Base-by-base conservation (phyloP, 495 filamentous ascomycete species). In the Neurospora intermedia region DNA sequence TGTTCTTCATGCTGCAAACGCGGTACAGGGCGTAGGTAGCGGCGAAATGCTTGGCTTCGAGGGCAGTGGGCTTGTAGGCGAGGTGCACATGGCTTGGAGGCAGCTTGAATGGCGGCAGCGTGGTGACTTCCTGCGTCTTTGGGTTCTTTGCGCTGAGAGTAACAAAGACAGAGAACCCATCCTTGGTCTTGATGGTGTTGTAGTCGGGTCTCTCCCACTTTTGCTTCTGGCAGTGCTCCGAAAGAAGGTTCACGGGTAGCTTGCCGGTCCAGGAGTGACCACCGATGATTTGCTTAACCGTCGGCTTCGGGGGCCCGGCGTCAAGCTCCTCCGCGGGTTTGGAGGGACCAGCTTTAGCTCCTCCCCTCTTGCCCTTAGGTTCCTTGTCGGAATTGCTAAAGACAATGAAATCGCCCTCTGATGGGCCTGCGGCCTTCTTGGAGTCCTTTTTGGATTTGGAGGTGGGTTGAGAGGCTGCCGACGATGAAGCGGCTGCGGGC, bases 261-360 rank as follows among this genome's bases (percentile, higher is more conserved):
- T 99, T 99, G 43, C 96, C 96, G 0, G 96, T 99, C 96, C 96
- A 99, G 79, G 94, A 97, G 76, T 93, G 89, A 69, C 96, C 96
- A 69, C 93, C 96, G 80, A 99, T 97, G 72, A 99, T 83, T 75
- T 93, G 90, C 82, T 94, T 92, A 71, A 93, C 90, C 41, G 92
- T 90, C 45, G 93, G 92, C 76, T 91, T 92, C 74, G 94, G 94
- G 27, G 89, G 89, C 0, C 81, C 83, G 4, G 74, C 71, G 62
- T 75, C 76, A 42, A 77, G 74, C 31, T 79, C 83, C 81, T 69
- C 80, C 77, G 82, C 69, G 62, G 75, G 20, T 73, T 77, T 76
- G 39, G 69, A 75, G 10, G 76, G 39, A 27, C 54, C 72, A 0
- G 73, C 81, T 72, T 86, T 85, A 62, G 84, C 84, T 69, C 88